Conservation (phyloP, 2,329 filamentous ascomycete genomes). For the Stagonosporopsis cucurbitacearum region DNA sequence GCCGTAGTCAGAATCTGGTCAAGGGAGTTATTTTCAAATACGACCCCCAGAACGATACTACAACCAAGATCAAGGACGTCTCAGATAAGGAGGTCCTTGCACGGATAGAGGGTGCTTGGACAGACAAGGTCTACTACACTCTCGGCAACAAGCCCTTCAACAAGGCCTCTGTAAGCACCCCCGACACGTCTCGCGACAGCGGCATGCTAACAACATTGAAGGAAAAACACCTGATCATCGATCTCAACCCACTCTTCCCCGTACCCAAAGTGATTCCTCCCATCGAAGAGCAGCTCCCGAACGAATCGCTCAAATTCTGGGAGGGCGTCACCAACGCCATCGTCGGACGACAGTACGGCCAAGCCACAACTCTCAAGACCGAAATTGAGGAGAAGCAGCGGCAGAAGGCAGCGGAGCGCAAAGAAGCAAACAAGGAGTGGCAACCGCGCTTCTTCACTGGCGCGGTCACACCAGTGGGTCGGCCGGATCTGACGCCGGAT, state of each 20-base stretch:
- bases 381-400: conserved; percentile 92
- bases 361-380: conserved; percentile 85
- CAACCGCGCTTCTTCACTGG: conserved; percentile 85
- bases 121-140: conserved; percentile 70
- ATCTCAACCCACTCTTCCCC: conserved; percentile 82
- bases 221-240: conserved; percentile 76
- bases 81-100: conserved; percentile 83
- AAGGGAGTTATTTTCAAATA: conserved; percentile 91
- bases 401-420: conserved; percentile 80
- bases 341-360: conserved; percentile 77
- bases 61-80: conserved; percentile 81
- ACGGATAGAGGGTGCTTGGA: conserved; percentile 85
- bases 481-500: conserved; percentile 68
- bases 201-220: conserved; percentile 26
- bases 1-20: conserved; percentile 88
- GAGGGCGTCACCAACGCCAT: conserved; percentile 86
- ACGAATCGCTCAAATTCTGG: conserved; percentile 92
- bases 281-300: conserved; percentile 76
- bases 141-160: conserved; percentile 54
- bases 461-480: conserved; percentile 64
- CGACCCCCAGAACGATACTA: conserved; percentile 83
- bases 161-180: conserved; percentile 62
- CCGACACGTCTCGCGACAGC: neutral
- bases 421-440: conserved; percentile 73
- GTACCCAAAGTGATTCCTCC: conserved; percentile 82